These are phyloP conservation scores for Penicillium bovifimosum DNA, from an alignment of 495 filamentous ascomycete genomes.

Conservation along the genomic window DNA sequence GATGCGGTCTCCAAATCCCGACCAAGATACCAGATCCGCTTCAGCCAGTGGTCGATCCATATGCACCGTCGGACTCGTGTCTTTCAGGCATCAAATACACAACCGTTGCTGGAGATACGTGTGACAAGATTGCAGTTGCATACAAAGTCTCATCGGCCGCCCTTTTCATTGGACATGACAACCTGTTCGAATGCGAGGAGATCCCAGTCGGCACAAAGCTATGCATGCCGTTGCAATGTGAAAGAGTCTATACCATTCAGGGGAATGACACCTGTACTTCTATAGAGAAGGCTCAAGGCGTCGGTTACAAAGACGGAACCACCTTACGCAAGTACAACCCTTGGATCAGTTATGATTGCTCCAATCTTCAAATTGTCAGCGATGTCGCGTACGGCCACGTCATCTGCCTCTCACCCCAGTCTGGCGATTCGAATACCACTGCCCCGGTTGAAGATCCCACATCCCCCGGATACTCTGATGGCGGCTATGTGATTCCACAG, in stretches of 20 bases:
- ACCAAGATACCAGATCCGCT: too few relatives aligned
- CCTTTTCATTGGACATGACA: constrained; percentile 13
- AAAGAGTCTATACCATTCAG: constrained; percentile 2
- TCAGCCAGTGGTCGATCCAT: too few relatives aligned
- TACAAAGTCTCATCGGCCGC: constrained; percentile 19
- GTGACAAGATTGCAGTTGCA: constrained; percentile 16
- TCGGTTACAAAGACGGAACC: too few relatives aligned
- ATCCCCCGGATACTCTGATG: not conserved
- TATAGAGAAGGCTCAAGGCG: not conserved
- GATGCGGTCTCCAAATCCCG: too few relatives aligned
- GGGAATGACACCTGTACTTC: constrained; percentile 7
- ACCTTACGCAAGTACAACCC: constrained; percentile 2
- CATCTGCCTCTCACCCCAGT: constrained; percentile 11
- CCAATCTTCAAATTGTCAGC: constrained; percentile 5
- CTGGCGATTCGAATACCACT: not conserved
- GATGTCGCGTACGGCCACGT: not conserved
- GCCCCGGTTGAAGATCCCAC: not conserved
- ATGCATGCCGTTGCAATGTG: not conserved
- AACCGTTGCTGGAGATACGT: constrained; percentile 19
- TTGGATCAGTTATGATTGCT: constrained; percentile 11
- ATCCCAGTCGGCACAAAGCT: not conserved
- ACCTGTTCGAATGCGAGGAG: constrained; percentile 5
- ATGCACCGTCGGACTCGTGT: too few relatives aligned
- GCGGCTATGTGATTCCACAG: not conserved
- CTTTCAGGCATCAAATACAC: constrained; percentile 9